Evolutionary conservation across 176 grass and related monocot genomes (phyloP), one percentile per base, ranked within the genome.

Genomic region (Raddia distichophylla): DNA sequence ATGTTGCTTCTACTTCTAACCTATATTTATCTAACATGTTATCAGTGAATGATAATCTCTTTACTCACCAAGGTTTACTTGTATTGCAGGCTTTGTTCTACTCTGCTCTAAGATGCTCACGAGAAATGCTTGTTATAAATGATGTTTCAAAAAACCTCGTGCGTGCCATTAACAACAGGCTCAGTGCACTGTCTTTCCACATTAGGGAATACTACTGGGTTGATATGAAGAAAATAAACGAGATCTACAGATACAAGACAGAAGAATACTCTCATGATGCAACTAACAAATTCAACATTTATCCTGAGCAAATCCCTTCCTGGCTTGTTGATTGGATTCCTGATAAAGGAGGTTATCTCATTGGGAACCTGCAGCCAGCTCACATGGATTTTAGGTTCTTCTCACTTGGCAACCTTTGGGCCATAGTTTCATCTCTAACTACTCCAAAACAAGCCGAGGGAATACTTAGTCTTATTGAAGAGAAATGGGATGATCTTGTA

Each of bases 341-440:
- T 71, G 92, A 94, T 64, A 89, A 89, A 83, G 92, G 92, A 7
- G 92, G 92, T 46, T 94, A 91, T 77, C 87, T 94, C 64, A 89
- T 94, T 73, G 92, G 92, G 50, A 94, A 94, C 79, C 78, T 94
- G 81, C 92, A 94, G 67, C 92, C 92, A 72, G 92, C 92, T 67
- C 92, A 94, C 81, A 94, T 94, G 92, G 92, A 94, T 82, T 94
- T 94, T 71, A 89, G 92, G 78, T 94, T 94, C 84, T 94, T 94
- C 60, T 82, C 89, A 53, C 89, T 91, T 67, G 92, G 92, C 74
- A 94, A 94, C 78, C 87, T 94, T 76, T 94, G 92, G 92, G 89
- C 92, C 52, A 94, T 94, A 49, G 70, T 67, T 72, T 91, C 92
- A 46, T 94, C 92, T 67, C 85, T 94, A 72, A 89, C 92, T 64